These are phyloP conservation scores for Pichia scutulata DNA, from an alignment of 805 yeast genomes.

Conservation along the genomic window DNA sequence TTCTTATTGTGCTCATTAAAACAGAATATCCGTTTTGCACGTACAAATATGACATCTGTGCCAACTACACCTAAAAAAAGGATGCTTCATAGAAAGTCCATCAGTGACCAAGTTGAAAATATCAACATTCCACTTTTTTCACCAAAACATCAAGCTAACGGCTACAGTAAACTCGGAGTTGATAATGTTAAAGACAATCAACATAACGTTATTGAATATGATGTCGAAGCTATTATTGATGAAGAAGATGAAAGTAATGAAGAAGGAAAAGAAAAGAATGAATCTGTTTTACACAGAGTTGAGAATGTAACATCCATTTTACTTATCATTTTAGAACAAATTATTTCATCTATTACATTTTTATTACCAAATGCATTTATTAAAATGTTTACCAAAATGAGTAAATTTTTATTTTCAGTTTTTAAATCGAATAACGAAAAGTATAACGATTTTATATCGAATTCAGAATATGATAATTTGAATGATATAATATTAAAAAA, in stretches of 20 bases:
- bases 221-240: background rate
- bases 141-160: background rate
- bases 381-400: conserved; percentile 17
- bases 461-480: conserved; percentile 7
- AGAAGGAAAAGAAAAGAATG: background rate
- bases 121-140: background rate
- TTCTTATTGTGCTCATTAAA: background rate
- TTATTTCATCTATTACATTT: conserved; percentile 20
- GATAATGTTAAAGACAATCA: background rate
- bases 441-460: conserved; percentile 19
- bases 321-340: conserved; percentile 22
- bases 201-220: background rate
- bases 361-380: conserved; percentile 22
- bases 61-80: background rate
- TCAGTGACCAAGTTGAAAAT: conserved; percentile 6
- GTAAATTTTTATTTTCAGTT: conserved; percentile 15
- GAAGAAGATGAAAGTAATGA: background rate
- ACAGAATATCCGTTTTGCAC: background rate
- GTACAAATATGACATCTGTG: background rate
- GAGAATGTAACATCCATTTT: conserved; percentile 19
- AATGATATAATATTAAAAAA: conserved; percentile 15
- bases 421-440: conserved; percentile 17
- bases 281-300: conserved; percentile 4
- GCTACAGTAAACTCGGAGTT: background rate
- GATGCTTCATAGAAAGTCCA: background rate